Evolutionary conservation across 2,329 filamentous ascomycete genomes (phyloP), one percentile per base, ranked within the genome.

Genomic region (Calonectria multiphialidica): DNA sequence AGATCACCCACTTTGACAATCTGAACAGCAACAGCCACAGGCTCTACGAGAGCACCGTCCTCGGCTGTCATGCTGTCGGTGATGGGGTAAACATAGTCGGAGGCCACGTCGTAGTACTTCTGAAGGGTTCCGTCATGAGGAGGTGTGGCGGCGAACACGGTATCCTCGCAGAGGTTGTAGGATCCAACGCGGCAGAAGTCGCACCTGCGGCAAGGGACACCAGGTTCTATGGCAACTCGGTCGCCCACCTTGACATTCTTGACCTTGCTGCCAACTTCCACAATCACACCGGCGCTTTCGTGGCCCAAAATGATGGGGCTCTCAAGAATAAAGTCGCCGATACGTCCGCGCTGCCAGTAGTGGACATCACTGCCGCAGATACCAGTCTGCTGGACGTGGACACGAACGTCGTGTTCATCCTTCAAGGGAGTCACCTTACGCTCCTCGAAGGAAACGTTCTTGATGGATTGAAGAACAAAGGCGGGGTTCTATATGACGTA

Each of bases 281-380:
- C 57, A 6, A 71, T 23, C 6, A 63, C 57, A 33, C 68, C 68
- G 12, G 68, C 64, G 13, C 63, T 67, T 30, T 71, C 68, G 25
- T 71, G 69, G 18, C 69, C 69, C 3, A 71, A 64, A 28, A 71
- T 44, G 18, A 71, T 71, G 45, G 69, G 69, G 37, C 49, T 64
- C 40, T 61, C 37, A 8, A 71, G 37, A 40, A 71, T 42, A 21
- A 68, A 71, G 47, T 71, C 84, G 23, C 85, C 85, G 25, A 88
- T 87, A 13, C 84, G 82, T 4, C 87, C 88, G 59, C 85, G 81
- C 69, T 84, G 82, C 86, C 86, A 88, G 78, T 84, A 86, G 76
- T 86, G 82, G 15, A 87, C 83, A 71, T 88, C 86, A 57, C 82
- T 85, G 30, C 86, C 86, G 68, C 87, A 88, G 42, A 88, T 87